Base-by-base conservation (phyloP, 1,284 basidiomycete species). In the Coriolopsis trogii region DNA sequence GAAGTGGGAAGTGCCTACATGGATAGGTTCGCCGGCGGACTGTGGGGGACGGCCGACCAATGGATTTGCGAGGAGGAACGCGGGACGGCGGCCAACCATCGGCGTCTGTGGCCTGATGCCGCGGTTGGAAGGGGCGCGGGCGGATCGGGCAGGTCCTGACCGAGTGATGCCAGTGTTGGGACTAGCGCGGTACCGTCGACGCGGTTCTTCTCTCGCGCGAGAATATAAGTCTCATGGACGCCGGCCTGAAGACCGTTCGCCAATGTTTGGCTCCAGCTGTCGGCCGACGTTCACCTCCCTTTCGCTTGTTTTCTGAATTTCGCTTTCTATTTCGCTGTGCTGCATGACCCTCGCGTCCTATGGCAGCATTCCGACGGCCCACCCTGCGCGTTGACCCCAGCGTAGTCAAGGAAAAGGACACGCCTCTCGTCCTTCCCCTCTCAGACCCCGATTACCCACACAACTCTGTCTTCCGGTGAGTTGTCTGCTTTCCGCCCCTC, bases 391-490 rank as follows among this genome's bases (percentile, higher is more conserved):
- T 59, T 45, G 58, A 59, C 39, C 50, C 55, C 34, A 46, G 47
- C 26, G 49, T 33, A 7, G 29, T 20, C 16, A 41, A 46, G 46
- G 57, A 41, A 16, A 52, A 58, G 48, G 34, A 33, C 21, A 20
- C 47, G 24, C 23, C 37, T 21, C 30, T 41, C 15, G 40, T 26
- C 20, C 36, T 5, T 30, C 33, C 12, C 34, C 41, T 29, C 13
- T 26, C 54, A 30, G 46, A 49, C 42, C 42, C 46, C 20, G 56
- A 54, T 25, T 66, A 64, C 36, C 61, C 66, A 24, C 62, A 68
- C 54, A 65, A 60, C 30, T 69, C 68, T 13, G 63, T 66, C 33
- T 70, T 70, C 53, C 63, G 66, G 69, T 70, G 58, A 54, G 65
- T 49, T 36, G 23, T 24, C 34, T n/a, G 37, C 21, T 6, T 26